These are phyloP conservation scores for Claviceps citrina DNA, from an alignment of 2,329 filamentous ascomycete species.

Conservation along the genomic window DNA sequence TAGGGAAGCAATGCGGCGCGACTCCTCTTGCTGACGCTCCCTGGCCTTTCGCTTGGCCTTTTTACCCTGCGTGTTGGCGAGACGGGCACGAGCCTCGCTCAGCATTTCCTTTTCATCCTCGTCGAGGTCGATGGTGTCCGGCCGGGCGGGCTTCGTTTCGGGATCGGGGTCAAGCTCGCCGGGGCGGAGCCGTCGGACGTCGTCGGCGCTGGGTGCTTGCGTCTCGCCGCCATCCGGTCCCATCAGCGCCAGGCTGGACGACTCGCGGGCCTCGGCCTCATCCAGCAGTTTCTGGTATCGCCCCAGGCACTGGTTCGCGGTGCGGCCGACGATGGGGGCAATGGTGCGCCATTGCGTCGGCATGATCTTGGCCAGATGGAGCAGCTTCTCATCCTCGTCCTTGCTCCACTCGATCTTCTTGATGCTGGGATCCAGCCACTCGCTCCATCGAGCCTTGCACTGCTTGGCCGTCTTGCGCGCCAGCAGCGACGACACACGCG, in stretches of 20 bases:
- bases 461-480: conserved; percentile 97
- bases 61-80: conserved; percentile 97
- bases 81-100: conserved; percentile 85
- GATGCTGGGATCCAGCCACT: conserved; percentile 97
- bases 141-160: conserved; percentile 86
- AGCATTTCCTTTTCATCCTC: conserved; percentile 99
- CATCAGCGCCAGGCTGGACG: conserved; percentile 65
- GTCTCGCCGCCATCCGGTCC: conserved; percentile 80
- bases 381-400: conserved; percentile 92
- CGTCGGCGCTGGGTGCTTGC: conserved; percentile 76
- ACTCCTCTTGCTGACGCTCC: conserved; percentile 90
- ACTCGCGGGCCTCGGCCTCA: conserved; percentile 83
- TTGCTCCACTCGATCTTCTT: conserved; percentile 98
- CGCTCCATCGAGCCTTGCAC: conserved; percentile 95
- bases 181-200: conserved; percentile 74
- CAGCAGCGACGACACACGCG: conserved; percentile 89
- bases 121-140: conserved; percentile 94
- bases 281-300: conserved; percentile 93
- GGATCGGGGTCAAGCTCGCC: conserved; percentile 96
- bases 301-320: conserved; percentile 91
- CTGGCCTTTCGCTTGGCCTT: conserved; percentile 96
- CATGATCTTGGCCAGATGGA: conserved; percentile 96
- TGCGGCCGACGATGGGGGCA: conserved; percentile 87
- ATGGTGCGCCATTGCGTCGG: conserved; percentile 99
- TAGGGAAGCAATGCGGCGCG: conserved; percentile 69